Conservation (phyloP, 768 basidiomycete species). For the Hypsizygus marmoreus region DNA sequence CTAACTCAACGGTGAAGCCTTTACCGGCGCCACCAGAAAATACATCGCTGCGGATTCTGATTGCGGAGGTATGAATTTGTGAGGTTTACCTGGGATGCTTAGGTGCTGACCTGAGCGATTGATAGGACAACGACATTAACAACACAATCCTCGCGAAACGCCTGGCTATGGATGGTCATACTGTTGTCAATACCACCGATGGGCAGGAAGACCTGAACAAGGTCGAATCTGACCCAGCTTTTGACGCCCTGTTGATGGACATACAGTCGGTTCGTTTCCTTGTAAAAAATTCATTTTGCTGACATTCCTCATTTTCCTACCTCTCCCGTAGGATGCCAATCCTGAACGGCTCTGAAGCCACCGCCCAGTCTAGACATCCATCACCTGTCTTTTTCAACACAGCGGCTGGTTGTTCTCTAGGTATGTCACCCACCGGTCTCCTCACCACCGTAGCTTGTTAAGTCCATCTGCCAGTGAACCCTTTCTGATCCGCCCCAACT, state of each 20-base stretch:
- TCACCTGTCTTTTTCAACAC: too few relatives aligned
- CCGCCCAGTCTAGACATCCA: too few relatives aligned
- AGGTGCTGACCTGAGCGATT: neutral
- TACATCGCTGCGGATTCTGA: conserved; percentile 46
- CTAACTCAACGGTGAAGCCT: neutral
- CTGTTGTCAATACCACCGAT: conserved; percentile 65
- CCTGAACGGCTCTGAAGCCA: conserved; percentile 72
- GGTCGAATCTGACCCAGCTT: conserved; percentile 55
- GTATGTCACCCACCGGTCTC: too few relatives aligned
- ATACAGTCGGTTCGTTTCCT: conserved; percentile 56
- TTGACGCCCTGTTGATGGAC: conserved; percentile 83
- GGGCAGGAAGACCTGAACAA: conserved; percentile 75
- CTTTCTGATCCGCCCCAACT: too few relatives aligned
- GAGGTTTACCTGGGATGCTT: too few relatives aligned
- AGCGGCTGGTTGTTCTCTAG: too few relatives aligned
- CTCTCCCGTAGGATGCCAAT: conserved; percentile 67
- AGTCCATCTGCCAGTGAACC: too few relatives aligned
- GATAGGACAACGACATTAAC: conserved; percentile 74
- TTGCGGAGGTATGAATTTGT: conserved; percentile 61
- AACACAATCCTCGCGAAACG: conserved; percentile 69
- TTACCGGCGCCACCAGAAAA: neutral
- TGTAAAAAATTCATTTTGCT: neutral
- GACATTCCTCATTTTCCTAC: neutral
- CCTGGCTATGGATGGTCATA: conserved; percentile 64
- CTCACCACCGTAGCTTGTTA: too few relatives aligned